A percentile compares a stretch with the other conserved stretches of the same genome.
Evolutionary conservation across 169 alveolate species (phyloP).

Genomic region (Neospora caninum): DNA sequence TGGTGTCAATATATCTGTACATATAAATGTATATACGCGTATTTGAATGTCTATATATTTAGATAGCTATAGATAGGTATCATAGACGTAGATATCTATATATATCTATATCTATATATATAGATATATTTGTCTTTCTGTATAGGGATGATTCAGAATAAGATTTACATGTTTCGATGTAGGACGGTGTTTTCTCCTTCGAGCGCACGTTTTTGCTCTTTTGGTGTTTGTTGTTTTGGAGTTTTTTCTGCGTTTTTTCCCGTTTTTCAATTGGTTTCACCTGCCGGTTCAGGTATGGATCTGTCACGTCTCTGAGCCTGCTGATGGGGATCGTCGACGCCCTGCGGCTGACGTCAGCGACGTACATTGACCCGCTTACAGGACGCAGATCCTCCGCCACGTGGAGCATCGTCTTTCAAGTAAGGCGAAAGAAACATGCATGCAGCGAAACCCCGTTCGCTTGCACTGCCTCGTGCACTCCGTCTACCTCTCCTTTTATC

Average conservation of each 20-base stretch:
- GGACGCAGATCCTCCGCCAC: not conserved
- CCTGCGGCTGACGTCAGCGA: not conserved
- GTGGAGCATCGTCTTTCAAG: slow-evolving; percentile 1
- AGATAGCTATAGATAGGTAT: not conserved
- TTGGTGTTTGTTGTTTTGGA: not conserved
- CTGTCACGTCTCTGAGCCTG: not conserved
- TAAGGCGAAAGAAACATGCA: not conserved
- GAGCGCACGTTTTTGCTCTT: too few relatives aligned
- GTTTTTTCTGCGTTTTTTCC: not conserved
- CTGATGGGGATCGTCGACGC: slow-evolving; percentile 25
- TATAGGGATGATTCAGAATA: too few relatives aligned
- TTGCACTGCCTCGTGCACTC: not conserved
- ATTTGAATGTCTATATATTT: not conserved
- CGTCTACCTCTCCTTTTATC: not conserved
- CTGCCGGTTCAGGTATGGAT: not conserved
- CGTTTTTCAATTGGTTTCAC: too few relatives aligned
- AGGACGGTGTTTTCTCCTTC: too few relatives aligned
- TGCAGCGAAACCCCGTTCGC: not conserved
- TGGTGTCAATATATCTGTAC: not conserved
- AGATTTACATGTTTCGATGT: too few relatives aligned
- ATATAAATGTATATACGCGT: not conserved
- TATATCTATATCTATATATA: too few relatives aligned
- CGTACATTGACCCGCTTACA: not conserved
- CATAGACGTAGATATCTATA: not conserved
- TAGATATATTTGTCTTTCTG: too few relatives aligned